These are phyloP conservation scores for Wickerhamomyces mucosus DNA, from an alignment of 805 yeast species.

Conservation along the genomic window DNA sequence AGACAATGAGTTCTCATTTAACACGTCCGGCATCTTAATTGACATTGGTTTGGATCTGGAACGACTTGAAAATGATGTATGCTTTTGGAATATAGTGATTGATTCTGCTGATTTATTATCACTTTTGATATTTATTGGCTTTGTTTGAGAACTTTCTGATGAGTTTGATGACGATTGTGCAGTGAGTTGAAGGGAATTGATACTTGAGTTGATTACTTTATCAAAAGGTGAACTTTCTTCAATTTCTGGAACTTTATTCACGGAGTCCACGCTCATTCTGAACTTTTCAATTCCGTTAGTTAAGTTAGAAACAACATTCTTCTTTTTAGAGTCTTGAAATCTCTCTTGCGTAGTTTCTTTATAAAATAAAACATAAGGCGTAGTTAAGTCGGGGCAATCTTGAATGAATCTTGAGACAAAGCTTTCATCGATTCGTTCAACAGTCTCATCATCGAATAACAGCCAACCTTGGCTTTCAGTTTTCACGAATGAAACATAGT, in stretches of 20 bases:
- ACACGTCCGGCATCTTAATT: constrained; percentile 1
- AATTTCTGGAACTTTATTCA: too few relatives aligned
- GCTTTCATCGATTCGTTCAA: constrained; percentile 75
- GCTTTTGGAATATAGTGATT: too few relatives aligned
- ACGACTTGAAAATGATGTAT: too few relatives aligned
- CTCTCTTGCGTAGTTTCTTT: constrained; percentile 40
- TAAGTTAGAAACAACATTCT: background rate
- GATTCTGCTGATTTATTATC: too few relatives aligned
- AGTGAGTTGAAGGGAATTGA: too few relatives aligned
- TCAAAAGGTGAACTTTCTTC: too few relatives aligned
- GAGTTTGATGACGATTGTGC: too few relatives aligned
- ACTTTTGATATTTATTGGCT: too few relatives aligned
- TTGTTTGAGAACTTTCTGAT: too few relatives aligned
- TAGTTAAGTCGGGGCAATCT: constrained; percentile 76
- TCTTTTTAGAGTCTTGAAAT: constrained; percentile 11
- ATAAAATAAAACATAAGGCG: constrained; percentile 87
- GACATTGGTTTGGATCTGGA: constrained; percentile 5
- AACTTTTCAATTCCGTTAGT: background rate
- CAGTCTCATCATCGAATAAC: constrained; percentile 90
- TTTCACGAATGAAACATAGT: constrained; percentile 81
- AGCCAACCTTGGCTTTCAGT: constrained; percentile 79
- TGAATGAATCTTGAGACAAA: constrained; percentile 85
- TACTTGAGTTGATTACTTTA: too few relatives aligned
- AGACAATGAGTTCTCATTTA: constrained; percentile 2
- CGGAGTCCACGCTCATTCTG: too few relatives aligned